phyloP scores from a whole-genome alignment of 2,329 filamentous ascomycete genomes.

The Chrysosporium queenslandicum region DNA sequence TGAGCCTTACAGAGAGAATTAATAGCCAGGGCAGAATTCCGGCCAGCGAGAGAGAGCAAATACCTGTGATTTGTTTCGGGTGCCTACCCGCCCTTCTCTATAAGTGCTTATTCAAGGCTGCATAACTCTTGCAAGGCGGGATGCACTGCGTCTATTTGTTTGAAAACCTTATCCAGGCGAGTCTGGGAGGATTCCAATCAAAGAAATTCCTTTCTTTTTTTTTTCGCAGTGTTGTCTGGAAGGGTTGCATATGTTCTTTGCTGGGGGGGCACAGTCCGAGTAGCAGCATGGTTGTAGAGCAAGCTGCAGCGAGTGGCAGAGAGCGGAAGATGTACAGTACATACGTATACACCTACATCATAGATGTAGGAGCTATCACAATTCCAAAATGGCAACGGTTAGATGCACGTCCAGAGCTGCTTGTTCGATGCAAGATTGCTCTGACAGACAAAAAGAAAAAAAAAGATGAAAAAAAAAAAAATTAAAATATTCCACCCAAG shows the following conservation, averaged over 20 bases:
- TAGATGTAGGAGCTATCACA: background rate
- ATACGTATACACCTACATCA: background rate
- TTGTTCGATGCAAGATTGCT: no score
- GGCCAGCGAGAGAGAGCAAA: no score
- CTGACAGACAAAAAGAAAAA: background rate
- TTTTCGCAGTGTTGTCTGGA: background rate
- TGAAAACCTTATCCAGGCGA: conserved; percentile 10
- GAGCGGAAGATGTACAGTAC: background rate
- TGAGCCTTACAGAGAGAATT: no score
- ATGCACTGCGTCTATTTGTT: conserved; percentile 11
- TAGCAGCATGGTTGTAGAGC: no score
- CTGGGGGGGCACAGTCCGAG: background rate
- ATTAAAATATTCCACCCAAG: background rate
- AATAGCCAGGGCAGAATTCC: no score
- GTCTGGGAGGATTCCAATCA: background rate
- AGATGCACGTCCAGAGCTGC: background rate
- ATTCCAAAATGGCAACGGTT: background rate
- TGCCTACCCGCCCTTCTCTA: background rate
- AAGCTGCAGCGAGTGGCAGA: background rate
- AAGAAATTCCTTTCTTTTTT: background rate
- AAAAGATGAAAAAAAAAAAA: background rate
- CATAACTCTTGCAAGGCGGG: conserved; percentile 11
- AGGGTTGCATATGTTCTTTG: conserved; percentile 1
- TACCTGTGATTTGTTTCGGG: conserved; percentile 3
- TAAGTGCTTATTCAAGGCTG: conserved; percentile 11